Base-by-base conservation (phyloP, 2,329 filamentous ascomycete genomes). In the Epichloe typhina region DNA sequence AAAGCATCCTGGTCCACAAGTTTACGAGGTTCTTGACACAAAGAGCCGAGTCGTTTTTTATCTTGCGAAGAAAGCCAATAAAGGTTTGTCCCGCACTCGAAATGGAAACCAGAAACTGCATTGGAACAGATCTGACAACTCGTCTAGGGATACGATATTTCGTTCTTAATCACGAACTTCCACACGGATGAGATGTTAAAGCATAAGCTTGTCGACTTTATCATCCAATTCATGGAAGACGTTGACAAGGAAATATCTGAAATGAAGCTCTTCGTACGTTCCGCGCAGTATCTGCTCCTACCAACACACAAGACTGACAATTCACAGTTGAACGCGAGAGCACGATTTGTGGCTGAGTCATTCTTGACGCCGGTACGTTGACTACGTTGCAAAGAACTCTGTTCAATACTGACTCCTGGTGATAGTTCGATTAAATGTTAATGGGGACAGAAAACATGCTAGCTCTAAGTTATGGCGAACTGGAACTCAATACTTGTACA, bases 201-300 rank as follows among this genome's bases (percentile, higher is more conserved):
- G 76, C 91, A 98, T 68, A 97, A 98, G 75, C 77, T 98, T 59
- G 94, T 98, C 36, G 93, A 98, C 68, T 98, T 98, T 64, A 95
- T 98, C 59, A 96, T 98, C 58, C 84, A 97, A 64, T 98, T 98
- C 64, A 97, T 98, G 91, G 91, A 98, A 69, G 93, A 98, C 68
- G 94, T 98, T 4, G 94, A 98, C 69, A 98, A 98, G 76, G 93
- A 98, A 70, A 98, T 98, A 54, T 97, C 93, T 3, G 94, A 98
- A 72, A 97, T 98, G 93, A 98, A 98, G 79, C 84, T 98, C 62
- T 98, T 98, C 70, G 91, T 96, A 79, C 59, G 88, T 75, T 35
- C 45, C n/a, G 42, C 19, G 39, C 13, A 4, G 38, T 36, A 17
- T 13, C 38, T 21, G 3, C 19, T 4, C 6, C 31, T 42, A 19